These are phyloP conservation scores for Elaeagnus macrophylla DNA, from an alignment of 306 rosid genomes.

Conservation along the genomic window DNA sequence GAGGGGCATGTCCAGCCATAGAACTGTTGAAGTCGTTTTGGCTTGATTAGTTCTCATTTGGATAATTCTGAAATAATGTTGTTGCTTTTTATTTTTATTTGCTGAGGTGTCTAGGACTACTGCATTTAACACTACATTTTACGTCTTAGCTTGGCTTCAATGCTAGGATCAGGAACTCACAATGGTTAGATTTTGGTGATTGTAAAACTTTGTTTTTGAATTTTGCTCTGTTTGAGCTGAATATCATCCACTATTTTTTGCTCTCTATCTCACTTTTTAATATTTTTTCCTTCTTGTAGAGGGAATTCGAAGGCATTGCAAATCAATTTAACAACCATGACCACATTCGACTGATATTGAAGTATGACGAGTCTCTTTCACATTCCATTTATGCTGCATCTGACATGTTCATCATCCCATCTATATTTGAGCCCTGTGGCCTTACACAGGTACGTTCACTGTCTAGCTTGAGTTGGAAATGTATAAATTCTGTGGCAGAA, in stretches of 20 bases:
- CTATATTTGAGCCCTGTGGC: constrained; percentile 98
- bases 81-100: too few relatives aligned
- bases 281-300: constrained; percentile 33
- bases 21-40: too few relatives aligned
- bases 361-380: constrained; percentile 88
- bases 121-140: too few relatives aligned
- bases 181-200: too few relatives aligned
- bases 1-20: too few relatives aligned
- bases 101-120: too few relatives aligned
- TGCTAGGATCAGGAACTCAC: too few relatives aligned
- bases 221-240: background rate
- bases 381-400: constrained; percentile 82
- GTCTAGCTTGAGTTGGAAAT: background rate
- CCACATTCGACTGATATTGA: constrained; percentile 58
- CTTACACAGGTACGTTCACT: constrained; percentile 72
- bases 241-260: background rate
- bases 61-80: too few relatives aligned
- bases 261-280: background rate
- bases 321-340: constrained; percentile 67
- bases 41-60: too few relatives aligned
- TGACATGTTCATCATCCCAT: constrained; percentile 91
- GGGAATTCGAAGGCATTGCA: constrained; percentile 88
- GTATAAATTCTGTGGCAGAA: too few relatives aligned
- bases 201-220: too few relatives aligned
- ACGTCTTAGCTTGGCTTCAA: too few relatives aligned